Conservation (phyloP, 495 filamentous ascomycete genomes). For the Penicillium lividum region DNA sequence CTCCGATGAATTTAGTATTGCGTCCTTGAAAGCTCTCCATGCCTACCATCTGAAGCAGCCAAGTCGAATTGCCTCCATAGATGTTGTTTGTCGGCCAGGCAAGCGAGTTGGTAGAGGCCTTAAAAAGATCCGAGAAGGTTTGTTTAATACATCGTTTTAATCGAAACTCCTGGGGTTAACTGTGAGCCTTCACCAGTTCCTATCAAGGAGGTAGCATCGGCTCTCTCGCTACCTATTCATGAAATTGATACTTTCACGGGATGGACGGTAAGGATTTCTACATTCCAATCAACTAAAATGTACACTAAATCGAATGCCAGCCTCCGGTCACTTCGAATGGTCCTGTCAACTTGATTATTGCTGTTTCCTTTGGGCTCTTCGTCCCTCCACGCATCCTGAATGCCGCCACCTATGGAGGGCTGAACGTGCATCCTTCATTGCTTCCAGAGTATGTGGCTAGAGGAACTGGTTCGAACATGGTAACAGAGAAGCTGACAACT, state of each 20-base stretch:
- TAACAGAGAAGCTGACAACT: conserved; percentile 2
- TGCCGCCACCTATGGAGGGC: conserved; percentile 72
- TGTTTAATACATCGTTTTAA: not conserved
- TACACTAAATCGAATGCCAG: conserved; percentile 38
- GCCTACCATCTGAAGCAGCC: conserved; percentile 55
- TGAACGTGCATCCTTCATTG: conserved; percentile 95
- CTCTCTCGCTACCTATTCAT: conserved; percentile 67
- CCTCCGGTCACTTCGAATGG: conserved; percentile 53
- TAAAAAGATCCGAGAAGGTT: conserved; percentile 71
- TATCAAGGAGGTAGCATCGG: conserved; percentile 63
- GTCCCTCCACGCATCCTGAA: conserved; percentile 76
- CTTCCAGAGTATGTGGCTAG: conserved; percentile 68
- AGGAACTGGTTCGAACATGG: not conserved
- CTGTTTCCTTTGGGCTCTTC: conserved; percentile 94
- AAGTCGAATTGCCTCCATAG: conserved; percentile 71
- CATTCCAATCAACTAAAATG: not conserved
- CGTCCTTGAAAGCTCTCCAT: conserved; percentile 71
- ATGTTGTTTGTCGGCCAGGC: conserved; percentile 79
- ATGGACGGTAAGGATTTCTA: conserved; percentile 62
- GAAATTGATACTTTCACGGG: conserved; percentile 74
- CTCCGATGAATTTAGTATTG: conserved; percentile 87
- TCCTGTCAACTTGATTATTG: conserved; percentile 78
- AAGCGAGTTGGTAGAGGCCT: conserved; percentile 74
- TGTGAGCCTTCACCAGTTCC: conserved; percentile 58
- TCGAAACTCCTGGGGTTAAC: conserved; percentile 17